Conservation (phyloP, 2,329 filamentous ascomycete species). For the Plectosphaerella plurivora region DNA sequence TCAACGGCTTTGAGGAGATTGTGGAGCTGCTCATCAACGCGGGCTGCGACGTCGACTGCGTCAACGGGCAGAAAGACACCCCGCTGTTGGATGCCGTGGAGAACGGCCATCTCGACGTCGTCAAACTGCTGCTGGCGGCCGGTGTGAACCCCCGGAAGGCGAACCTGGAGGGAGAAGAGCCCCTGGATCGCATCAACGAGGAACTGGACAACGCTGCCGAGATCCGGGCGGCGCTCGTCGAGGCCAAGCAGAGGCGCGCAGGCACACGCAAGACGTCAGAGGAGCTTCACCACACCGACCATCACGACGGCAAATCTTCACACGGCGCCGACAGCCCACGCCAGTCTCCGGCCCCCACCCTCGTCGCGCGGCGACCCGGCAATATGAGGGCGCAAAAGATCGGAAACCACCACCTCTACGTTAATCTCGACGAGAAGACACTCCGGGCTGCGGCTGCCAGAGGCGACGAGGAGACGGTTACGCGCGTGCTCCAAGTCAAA, state of each 20-base stretch:
- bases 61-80: constrained; percentile 81
- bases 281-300: constrained; percentile 47
- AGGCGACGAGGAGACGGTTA: constrained; percentile 59
- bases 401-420: constrained; percentile 59
- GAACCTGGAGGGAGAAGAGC: constrained; percentile 89
- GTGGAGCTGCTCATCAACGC: constrained; percentile 82
- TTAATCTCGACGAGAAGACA: constrained; percentile 59
- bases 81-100: constrained; percentile 94
- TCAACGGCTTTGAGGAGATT: constrained; percentile 82
- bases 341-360: constrained; percentile 45
- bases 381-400: constrained; percentile 60
- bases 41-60: constrained; percentile 77
- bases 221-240: constrained; percentile 66
- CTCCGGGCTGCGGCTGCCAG: constrained; percentile 55
- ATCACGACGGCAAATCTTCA: constrained; percentile 40
- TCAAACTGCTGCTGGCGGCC: constrained; percentile 76
- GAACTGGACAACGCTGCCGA: constrained; percentile 75
- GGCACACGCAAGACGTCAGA: constrained; percentile 51
- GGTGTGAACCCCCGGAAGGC: constrained; percentile 89
- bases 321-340: constrained; percentile 56
- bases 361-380: constrained; percentile 42
- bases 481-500: constrained; percentile 56
- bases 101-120: constrained; percentile 86
- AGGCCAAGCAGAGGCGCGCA: constrained; percentile 50
- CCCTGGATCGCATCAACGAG: constrained; percentile 74